Evolutionary conservation across 306 rosid genomes (phyloP).

Genomic region (Phaseolus lunatus): DNA sequence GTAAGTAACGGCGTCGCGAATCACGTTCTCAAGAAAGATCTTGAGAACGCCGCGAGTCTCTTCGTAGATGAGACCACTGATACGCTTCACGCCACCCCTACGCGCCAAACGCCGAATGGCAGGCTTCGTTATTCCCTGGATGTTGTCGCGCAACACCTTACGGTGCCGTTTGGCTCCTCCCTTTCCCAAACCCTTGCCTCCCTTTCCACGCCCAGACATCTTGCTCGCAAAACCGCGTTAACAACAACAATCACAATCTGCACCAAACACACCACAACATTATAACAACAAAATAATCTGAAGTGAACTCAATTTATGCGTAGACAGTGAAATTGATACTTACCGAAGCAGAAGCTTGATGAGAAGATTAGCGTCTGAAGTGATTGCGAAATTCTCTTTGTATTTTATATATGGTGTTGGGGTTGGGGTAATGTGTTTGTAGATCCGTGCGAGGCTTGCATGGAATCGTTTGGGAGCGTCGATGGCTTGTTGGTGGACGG

Average conservation of each 20-base stretch:
- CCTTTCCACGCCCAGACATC: slow-evolving; percentile 87
- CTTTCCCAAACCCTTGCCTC: slow-evolving; percentile 83
- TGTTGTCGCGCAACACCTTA: slow-evolving; percentile 72
- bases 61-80: slow-evolving; percentile 74
- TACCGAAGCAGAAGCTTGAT: background rate
- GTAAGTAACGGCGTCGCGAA: slow-evolving; percentile 79
- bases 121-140: slow-evolving; percentile 77
- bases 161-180: slow-evolving; percentile 85
- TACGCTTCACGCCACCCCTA: slow-evolving; percentile 79
- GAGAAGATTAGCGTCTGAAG: background rate
- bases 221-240: background rate
- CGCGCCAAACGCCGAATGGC: slow-evolving; percentile 82
- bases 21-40: slow-evolving; percentile 78
- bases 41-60: slow-evolving; percentile 80
- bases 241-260: background rate
- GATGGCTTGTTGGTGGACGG: slow-evolving; percentile 37
- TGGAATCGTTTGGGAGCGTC: slow-evolving; percentile 22
- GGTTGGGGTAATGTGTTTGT: background rate
- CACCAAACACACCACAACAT: background rate
- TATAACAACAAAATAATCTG: too few relatives aligned
- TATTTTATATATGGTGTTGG: slow-evolving; percentile 38
- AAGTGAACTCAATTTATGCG: too few relatives aligned
- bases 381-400: background rate
- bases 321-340: background rate
- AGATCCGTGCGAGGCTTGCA: slow-evolving; percentile 29